These are phyloP conservation scores for Pneumocystis murina DNA, from an alignment of 1,139 yeast species.

Conservation along the genomic window DNA sequence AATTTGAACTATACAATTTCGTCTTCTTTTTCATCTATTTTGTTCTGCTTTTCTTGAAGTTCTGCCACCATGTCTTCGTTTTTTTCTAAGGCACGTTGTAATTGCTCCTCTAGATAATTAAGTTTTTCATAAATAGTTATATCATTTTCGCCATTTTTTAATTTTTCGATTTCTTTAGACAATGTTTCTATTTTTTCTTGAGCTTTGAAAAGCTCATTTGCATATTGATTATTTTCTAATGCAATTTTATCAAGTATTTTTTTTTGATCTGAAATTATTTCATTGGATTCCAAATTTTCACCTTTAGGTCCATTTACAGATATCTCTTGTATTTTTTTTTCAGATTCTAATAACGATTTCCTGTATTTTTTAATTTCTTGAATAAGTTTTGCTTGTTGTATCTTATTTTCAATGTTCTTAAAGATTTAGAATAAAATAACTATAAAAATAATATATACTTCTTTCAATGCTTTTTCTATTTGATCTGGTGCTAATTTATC, in stretches of 20 bases:
- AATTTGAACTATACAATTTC: slow-evolving; percentile 1
- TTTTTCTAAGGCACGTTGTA: neutral
- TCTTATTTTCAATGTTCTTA: slow-evolving; percentile 15
- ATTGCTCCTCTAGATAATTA: neutral
- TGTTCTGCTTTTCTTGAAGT: neutral
- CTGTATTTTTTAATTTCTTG: slow-evolving; percentile 12
- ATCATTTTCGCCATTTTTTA: neutral
- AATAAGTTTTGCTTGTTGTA: slow-evolving; percentile 13
- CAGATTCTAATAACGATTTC: slow-evolving; percentile 14
- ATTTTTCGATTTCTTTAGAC: neutral
- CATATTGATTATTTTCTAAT: slow-evolving; percentile 1
- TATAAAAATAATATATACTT: slow-evolving; percentile 6
- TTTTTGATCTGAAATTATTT: slow-evolving; percentile 9
- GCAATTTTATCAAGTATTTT: slow-evolving; percentile 1
- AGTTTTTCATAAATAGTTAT: neutral
- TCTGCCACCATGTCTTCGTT: neutral
- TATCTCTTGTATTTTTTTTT: slow-evolving; percentile 8
- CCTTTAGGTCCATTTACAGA: neutral
- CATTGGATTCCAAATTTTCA: slow-evolving; percentile 2
- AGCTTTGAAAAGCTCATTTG: slow-evolving; percentile 4
- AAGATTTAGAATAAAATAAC: neutral
- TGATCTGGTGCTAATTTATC: slow-evolving; percentile 16
- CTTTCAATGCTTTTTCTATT: slow-evolving; percentile 12
- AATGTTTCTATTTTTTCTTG: neutral
- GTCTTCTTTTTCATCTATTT: slow-evolving; percentile 1